phyloP scores from a whole-genome alignment of 1,139 yeast genomes.

The Debaryomyces fabryi region DNA sequence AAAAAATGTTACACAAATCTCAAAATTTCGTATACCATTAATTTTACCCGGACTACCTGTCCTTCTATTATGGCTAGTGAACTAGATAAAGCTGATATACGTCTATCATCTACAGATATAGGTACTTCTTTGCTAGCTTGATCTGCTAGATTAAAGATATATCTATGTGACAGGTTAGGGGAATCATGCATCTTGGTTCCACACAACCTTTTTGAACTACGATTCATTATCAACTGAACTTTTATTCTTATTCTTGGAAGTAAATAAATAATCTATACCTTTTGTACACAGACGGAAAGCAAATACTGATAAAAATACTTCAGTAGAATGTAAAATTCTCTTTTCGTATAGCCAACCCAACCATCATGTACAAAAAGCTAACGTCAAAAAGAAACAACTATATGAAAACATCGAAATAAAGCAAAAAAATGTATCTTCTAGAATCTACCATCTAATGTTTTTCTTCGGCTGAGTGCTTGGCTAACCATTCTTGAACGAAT shows the following conservation, averaged over 20 bases:
- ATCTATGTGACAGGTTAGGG: not conserved
- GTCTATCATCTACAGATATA: not conserved
- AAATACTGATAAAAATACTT: not conserved
- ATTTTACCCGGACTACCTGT: constrained; percentile 13
- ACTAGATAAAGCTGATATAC: not conserved
- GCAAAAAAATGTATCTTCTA: constrained; percentile 4
- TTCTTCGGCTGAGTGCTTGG: constrained; percentile 36
- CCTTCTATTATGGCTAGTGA: not conserved
- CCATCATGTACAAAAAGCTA: not conserved
- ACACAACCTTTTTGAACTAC: not conserved
- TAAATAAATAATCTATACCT: constrained; percentile 5
- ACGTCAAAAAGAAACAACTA: not conserved
- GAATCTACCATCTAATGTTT: constrained; percentile 30
- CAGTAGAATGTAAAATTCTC: not conserved
- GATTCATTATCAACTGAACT: not conserved
- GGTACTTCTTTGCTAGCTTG: no score
- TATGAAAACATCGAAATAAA: constrained; percentile 4
- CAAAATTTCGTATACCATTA: not conserved
- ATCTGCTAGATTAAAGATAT: not conserved
- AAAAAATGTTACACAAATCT: constrained; percentile 8
- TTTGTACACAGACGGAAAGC: not conserved
- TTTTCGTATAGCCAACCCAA: not conserved
- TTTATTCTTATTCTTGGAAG: not conserved
- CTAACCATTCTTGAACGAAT: constrained; percentile 54
- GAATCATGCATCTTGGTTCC: not conserved